These are phyloP conservation scores for Trichoderma breve DNA, from an alignment of 2,329 filamentous ascomycete species.

Conservation along the genomic window DNA sequence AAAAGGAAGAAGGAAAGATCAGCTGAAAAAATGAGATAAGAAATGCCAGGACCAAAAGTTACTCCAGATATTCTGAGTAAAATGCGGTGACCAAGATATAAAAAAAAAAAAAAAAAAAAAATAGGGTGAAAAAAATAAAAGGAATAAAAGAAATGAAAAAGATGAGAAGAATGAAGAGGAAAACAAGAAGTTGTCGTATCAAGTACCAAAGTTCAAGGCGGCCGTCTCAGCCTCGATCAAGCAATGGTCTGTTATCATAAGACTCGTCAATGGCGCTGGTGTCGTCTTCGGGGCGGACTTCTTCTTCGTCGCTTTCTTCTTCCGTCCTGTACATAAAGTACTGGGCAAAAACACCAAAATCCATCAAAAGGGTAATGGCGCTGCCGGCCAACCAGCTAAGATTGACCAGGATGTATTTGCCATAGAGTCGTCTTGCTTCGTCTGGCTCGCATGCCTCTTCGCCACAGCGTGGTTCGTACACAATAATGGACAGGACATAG, in stretches of 20 bases:
- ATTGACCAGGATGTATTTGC: constrained; percentile 83
- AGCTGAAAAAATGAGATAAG: neutral
- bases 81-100: neutral
- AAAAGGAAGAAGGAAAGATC: neutral
- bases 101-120: too few relatives aligned
- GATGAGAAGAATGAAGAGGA: neutral
- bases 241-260: constrained; percentile 44
- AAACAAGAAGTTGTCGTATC: neutral
- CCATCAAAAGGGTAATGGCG: constrained; percentile 79
- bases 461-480: constrained; percentile 74
- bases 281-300: constrained; percentile 29
- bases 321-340: constrained; percentile 77
- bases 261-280: constrained; percentile 25
- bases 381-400: constrained; percentile 88
- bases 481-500: constrained; percentile 87
- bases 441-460: constrained; percentile 57
- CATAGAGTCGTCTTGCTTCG: constrained; percentile 68
- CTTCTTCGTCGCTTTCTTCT: constrained; percentile 29
- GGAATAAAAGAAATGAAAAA: neutral
- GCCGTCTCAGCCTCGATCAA: constrained; percentile 29
- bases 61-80: neutral
- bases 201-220: neutral
- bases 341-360: constrained; percentile 83
- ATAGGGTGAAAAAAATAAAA: too few relatives aligned
- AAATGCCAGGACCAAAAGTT: neutral